These are phyloP conservation scores for Syzygium grande DNA, from an alignment of 345 rosid genomes.

Conservation along the genomic window DNA sequence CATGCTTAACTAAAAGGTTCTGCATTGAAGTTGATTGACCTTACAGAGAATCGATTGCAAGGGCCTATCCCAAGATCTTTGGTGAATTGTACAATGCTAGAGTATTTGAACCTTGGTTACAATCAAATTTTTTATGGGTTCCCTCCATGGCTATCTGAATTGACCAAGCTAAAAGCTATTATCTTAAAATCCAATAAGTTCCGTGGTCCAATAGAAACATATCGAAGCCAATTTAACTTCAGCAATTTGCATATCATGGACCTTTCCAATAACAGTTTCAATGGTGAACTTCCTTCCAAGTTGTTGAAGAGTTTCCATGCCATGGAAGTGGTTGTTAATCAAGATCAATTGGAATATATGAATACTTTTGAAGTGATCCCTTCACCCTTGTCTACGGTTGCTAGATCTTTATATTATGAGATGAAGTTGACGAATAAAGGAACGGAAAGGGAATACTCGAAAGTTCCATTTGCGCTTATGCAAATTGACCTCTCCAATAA, in stretches of 20 bases:
- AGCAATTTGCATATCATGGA: background rate
- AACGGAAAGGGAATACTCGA: background rate
- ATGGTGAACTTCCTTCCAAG: background rate
- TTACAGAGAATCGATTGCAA: background rate
- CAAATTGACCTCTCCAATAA: background rate
- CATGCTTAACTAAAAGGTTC: fast-evolving
- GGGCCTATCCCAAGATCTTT: background rate
- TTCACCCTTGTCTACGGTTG: fast-evolving
- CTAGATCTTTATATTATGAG: fast-evolving
- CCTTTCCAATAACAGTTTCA: background rate
- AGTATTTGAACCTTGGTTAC: background rate
- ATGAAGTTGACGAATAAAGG: background rate
- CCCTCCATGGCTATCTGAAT: background rate
- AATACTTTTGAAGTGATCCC: fast-evolving
- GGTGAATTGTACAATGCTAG: background rate
- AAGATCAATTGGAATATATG: background rate
- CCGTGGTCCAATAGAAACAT: background rate
- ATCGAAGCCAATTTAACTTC: background rate
- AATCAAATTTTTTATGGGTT: background rate
- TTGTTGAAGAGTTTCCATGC: background rate
- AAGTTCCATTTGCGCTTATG: background rate
- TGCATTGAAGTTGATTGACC: fast-evolving
- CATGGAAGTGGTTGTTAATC: fast-evolving
- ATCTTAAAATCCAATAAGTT: background rate
- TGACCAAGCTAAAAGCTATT: background rate